Base-by-base conservation (phyloP, 2,329 filamentous ascomycete species). In the Colletotrichum shisoi region DNA sequence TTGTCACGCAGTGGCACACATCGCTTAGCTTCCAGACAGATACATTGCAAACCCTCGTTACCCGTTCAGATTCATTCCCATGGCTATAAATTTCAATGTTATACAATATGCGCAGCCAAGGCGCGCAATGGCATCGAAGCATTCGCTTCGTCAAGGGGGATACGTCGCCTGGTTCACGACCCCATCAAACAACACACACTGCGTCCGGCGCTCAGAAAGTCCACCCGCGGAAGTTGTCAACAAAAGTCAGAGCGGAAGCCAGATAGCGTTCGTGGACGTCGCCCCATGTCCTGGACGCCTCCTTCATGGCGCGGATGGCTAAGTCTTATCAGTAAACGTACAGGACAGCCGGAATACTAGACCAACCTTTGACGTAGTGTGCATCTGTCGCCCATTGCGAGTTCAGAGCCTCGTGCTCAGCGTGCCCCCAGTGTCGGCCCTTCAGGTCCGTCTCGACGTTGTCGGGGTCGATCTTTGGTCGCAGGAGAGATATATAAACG, bases 301-400 rank as follows among this genome's bases (percentile, higher is more conserved):
- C 92, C 76, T 83, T 89, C 82, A 94, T 89, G 2, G 91, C 87
- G 49, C 92, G 86, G 59, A 94, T 80, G 17, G 85, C 91, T 89
- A 67, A 4, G 4, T 11, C 40, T 58, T 24, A 58, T 59, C 3
- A 60, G 46, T n/a, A 6, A 11, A 37, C 5, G 31, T 19, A 19
- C 12, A 57, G 8, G 7, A 6, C n/a, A 8, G 11, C 4, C 27
- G 49, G 24, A 34, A 13, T 11, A 6, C 17, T 12, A 21, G 34
- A 71, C 81, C 76, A 79, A 88, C 91, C 88, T 80, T 97, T 96
- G 39, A 98, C 89, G 74, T 89, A 97, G 78, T 96, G 91, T 19
- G 91, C 85, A 79, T 98, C 93, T 1, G 85, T 87, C 11, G 87
- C 82, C 79, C 88, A 88, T 58, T 85, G 77, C 11, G 90, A 89